phyloP scores from a whole-genome alignment of 2,329 filamentous ascomycete genomes.

The Pleurostoma richardsiae region DNA sequence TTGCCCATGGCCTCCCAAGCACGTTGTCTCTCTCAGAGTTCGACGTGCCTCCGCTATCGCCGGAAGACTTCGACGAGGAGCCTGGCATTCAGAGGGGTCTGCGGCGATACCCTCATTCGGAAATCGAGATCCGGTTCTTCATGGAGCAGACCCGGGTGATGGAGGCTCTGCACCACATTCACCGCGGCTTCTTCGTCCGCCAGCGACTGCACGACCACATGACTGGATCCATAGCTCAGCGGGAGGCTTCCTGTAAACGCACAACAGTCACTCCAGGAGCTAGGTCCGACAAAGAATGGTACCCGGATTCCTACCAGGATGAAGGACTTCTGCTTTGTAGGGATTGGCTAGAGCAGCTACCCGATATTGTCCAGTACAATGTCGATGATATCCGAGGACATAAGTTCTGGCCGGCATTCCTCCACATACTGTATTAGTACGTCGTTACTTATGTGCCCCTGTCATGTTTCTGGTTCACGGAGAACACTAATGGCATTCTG shows the following conservation, averaged over 20 bases:
- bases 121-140: slow-evolving; percentile 3
- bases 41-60: slow-evolving; percentile 7
- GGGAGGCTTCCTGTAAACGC: neutral
- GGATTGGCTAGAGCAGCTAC: neutral
- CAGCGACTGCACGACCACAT: neutral
- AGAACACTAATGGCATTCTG: neutral
- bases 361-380: neutral
- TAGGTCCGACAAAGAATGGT: neutral
- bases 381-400: neutral
- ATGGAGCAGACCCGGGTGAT: neutral
- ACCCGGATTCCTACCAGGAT: neutral
- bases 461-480: neutral
- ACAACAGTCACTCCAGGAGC: neutral
- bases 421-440: slow-evolving; percentile 2
- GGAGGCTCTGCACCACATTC: slow-evolving; percentile 2
- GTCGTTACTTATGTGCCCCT: neutral
- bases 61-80: slow-evolving; percentile 9
- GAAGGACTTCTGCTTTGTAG: neutral
- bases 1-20: slow-evolving; percentile 9
- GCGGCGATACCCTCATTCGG: neutral
- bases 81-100: neutral
- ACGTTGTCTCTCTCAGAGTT: slow-evolving; percentile 6
- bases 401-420: slow-evolving; percentile 5
- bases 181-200: neutral
- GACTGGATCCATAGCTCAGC: neutral